Conservation (phyloP, 116 monocot genomes). For the Thalassia testudinum region DNA sequence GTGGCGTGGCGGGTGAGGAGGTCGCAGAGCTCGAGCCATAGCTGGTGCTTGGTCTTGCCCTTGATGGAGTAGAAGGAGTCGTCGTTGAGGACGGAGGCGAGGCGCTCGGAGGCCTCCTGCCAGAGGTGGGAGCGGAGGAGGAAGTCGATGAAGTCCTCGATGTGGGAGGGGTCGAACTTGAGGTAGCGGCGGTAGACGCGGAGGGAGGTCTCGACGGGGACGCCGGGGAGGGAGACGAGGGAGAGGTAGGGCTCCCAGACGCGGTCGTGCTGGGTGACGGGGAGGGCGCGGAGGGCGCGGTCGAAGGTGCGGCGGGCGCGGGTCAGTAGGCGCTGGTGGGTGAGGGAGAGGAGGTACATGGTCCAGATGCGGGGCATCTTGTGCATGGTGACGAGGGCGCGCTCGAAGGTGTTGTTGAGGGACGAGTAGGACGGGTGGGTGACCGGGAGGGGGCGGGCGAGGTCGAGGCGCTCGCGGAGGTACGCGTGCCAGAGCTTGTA, state of each 20-base stretch:
- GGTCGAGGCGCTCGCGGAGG: constrained; percentile 62
- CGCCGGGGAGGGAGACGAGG: constrained; percentile 46
- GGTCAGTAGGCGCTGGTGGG: constrained; percentile 55
- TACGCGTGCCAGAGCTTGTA: constrained; percentile 97
- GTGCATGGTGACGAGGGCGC: constrained; percentile 87
- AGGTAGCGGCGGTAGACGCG: constrained; percentile 71
- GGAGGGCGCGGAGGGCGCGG: constrained; percentile 67
- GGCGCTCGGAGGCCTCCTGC: constrained; percentile 86
- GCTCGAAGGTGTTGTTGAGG: constrained; percentile 94
- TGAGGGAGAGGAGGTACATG: constrained; percentile 59
- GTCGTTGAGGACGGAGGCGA: constrained; percentile 68
- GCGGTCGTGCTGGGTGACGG: constrained; percentile 88
- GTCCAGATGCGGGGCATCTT: constrained; percentile 89
- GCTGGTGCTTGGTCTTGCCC: constrained; percentile 80
- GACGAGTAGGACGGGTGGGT: constrained; percentile 35
- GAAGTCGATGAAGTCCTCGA: constrained; percentile 92
- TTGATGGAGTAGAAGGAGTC: constrained; percentile 68
- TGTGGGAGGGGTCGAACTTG: constrained; percentile 74
- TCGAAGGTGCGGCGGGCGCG: constrained; percentile 60
- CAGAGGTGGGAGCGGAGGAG: constrained; percentile 50
- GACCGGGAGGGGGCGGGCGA: constrained; percentile 49
- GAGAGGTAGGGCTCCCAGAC: constrained; percentile 75
- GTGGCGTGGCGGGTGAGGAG: constrained; percentile 77
- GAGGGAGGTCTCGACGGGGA: constrained; percentile 79
- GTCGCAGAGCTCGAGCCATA: constrained; percentile 87